Evolutionary conservation across 2,329 filamentous ascomycete genomes (phyloP).

Genomic region (Phialophora chinensis): DNA sequence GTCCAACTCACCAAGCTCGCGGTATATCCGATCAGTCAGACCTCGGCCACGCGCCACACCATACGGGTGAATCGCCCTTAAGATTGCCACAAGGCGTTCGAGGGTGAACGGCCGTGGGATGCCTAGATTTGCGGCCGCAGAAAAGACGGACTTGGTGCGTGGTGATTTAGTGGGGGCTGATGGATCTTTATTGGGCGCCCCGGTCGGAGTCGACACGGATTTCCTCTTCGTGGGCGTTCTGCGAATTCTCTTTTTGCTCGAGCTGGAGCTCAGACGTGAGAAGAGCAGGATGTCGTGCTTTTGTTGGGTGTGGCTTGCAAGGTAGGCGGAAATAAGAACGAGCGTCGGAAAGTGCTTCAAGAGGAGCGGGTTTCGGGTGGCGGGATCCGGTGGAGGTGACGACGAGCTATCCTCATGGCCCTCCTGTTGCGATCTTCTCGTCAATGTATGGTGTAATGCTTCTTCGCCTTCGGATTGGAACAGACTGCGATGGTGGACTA

Average conservation of each 20-base stretch:
- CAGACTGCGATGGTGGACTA: conserved; percentile 60
- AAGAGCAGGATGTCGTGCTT: conserved; percentile 57
- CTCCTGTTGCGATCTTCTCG: conserved; percentile 18
- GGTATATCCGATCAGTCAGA: conserved; percentile 52
- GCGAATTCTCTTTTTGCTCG: conserved; percentile 51
- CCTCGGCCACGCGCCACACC: conserved; percentile 46
- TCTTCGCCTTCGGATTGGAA: conserved; percentile 55
- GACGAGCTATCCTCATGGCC: not conserved
- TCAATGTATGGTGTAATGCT: conserved; percentile 47
- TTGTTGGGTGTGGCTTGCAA: conserved; percentile 55
- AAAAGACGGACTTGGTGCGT: conserved; percentile 29
- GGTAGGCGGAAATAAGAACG: conserved; percentile 54
- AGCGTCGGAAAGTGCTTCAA: conserved; percentile 56
- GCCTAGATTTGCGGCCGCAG: conserved; percentile 20
- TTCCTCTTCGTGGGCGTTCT: conserved; percentile 43
- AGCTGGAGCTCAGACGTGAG: conserved; percentile 54
- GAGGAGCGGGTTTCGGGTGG: conserved; percentile 23
- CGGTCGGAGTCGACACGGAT: conserved; percentile 13
- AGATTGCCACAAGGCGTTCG: conserved; percentile 55
- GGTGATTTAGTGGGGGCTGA: conserved; percentile 44
- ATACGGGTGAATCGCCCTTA: conserved; percentile 54
- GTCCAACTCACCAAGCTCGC: conserved; percentile 54
- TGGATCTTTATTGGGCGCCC: conserved; percentile 22
- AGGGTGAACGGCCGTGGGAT: conserved; percentile 48
- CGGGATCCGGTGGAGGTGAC: not conserved